phyloP scores from a whole-genome alignment of 1,284 basidiomycete species.

The Acaromyces ingoldii region DNA sequence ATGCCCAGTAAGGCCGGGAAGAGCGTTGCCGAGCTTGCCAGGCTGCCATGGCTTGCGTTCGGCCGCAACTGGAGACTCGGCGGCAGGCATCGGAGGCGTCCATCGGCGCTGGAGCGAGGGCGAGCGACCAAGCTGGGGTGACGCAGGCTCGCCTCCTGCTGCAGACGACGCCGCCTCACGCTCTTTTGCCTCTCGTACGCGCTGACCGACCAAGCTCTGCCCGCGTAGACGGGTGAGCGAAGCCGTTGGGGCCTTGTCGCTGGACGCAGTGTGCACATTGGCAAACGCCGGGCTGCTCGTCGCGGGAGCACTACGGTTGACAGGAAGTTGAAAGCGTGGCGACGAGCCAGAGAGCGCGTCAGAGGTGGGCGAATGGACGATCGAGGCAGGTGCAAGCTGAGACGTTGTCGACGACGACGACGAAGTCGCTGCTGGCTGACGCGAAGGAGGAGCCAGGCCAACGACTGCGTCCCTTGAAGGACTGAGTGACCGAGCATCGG shows the following conservation, averaged over 20 bases:
- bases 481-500: constrained; percentile 3
- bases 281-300: constrained; percentile 10
- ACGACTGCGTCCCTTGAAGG: background rate
- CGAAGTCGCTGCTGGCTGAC: background rate
- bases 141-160: too few species aligned
- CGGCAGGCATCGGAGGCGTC: too few species aligned
- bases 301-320: too few species aligned
- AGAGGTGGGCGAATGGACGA: constrained; percentile 6
- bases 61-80: too few species aligned
- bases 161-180: constrained; percentile 18
- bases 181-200: constrained; percentile 38
- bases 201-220: constrained; percentile 39
- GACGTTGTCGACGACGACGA: too few species aligned
- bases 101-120: too few species aligned
- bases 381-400: constrained; percentile 8
- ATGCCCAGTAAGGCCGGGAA: constrained; percentile 3
- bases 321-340: constrained; percentile 12
- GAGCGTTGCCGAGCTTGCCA: background rate
- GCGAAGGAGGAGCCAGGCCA: too few species aligned
- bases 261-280: too few species aligned
- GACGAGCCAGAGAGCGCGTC: constrained; percentile 10
- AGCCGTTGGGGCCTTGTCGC: constrained; percentile 29
- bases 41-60: too few species aligned
- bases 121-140: too few species aligned
- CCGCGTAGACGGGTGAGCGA: constrained; percentile 35